phyloP scores from a whole-genome alignment of 768 basidiomycete genomes.

The Suillus subluteus region DNA sequence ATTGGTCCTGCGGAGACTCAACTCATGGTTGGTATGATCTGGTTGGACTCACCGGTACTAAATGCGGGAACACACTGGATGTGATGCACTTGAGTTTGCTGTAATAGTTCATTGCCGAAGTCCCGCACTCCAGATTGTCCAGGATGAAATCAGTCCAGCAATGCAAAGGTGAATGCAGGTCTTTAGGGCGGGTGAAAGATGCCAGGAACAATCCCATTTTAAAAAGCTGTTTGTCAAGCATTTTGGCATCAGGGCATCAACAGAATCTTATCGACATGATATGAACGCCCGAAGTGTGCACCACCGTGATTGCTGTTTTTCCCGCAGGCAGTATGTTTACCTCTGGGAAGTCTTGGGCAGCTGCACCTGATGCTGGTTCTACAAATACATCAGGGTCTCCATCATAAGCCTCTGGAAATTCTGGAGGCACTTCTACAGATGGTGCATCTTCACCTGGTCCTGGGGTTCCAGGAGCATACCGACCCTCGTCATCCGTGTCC shows the following conservation, averaged over 20 bases:
- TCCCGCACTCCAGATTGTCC: conserved; percentile 6
- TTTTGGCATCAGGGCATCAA: neutral
- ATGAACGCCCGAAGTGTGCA: neutral
- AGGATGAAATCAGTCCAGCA: conserved; percentile 8
- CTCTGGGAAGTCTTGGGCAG: too few relatives aligned
- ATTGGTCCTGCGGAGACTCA: conserved; percentile 2
- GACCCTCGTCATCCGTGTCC: neutral
- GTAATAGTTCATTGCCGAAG: conserved; percentile 1
- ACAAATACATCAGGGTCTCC: too few relatives aligned
- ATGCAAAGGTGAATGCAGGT: neutral
- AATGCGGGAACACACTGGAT: neutral
- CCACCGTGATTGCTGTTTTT: neutral
- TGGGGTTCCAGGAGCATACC: too few relatives aligned
- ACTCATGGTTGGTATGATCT: too few relatives aligned
- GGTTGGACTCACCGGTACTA: neutral
- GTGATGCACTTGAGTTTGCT: neutral
- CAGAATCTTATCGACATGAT: neutral
- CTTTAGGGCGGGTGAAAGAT: neutral
- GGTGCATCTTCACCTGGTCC: too few relatives aligned
- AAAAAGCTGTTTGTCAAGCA: neutral
- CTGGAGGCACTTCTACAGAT: too few relatives aligned
- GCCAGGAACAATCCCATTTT: neutral
- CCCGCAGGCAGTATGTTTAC: too few relatives aligned
- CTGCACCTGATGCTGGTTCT: too few relatives aligned
- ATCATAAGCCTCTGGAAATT: too few relatives aligned